Base-by-base conservation (phyloP, 176 grass and related monocot genomes). In the Triticum dicoccoides region DNA sequence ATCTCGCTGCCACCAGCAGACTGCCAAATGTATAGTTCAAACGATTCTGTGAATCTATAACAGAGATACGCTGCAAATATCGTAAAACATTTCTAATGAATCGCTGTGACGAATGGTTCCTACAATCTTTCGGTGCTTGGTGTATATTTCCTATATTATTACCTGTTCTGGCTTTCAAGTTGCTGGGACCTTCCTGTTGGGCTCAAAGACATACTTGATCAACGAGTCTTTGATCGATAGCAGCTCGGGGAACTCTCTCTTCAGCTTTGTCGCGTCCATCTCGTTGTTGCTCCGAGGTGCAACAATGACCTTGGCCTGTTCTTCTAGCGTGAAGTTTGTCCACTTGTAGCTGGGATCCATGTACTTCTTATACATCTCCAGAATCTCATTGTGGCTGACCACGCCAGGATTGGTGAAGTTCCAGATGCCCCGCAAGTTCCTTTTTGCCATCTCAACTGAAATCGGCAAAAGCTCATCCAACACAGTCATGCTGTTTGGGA, bases 351-450 rank as follows among this genome's bases (percentile, higher is more conserved):
- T 70, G 3, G 91, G 82, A 58, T 92, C 85, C 0, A 94, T 94
- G 80, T 90, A 92, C 45, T 85, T 33, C 85, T 88, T 93, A 69
- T 93, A 92, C 89, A 96, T 90, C 82, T 94, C 91, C 34, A 96
- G 82, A 45, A 96, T 93, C 82, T 96, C 94, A 5, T 96, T 96
- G 75, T 93, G 94, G 80, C 87, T 89, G 61, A 96, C 80, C 9
- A 88, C 91, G 0, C 94, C 94, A 49, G 94, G 91, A 49, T 96
- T 96, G 27, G 91, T 93, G 87, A 96, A 96, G 80, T 96, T 96
- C 76, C 88, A 96, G 84, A 93, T 96, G 61, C 89, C 94, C 54
- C 87, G 74, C 56, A 86, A 76, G 78, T 91, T 89, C 42, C 91
- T 87, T 72, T 93, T 93, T 47, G 94, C 94, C 76, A 96, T 93